These are phyloP conservation scores for Thielaviopsis punctulata DNA, from an alignment of 2,329 filamentous ascomycete species.

Conservation along the genomic window DNA sequence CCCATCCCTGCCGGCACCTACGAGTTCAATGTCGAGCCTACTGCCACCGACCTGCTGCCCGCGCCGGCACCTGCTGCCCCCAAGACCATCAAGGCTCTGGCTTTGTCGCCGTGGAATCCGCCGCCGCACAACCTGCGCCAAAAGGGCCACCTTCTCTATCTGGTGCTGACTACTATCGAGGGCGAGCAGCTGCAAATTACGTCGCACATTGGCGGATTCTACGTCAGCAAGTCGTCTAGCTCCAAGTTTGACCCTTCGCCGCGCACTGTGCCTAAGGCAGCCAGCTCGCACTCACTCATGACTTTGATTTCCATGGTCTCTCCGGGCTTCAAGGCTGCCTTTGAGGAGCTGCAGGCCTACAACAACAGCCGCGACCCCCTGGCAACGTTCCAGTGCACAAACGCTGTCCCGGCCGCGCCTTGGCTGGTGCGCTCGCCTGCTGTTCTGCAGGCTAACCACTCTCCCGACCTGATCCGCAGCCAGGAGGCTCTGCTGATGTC, in stretches of 20 bases:
- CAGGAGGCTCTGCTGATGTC: conserved; percentile 85
- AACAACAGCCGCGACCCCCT: conserved; percentile 77
- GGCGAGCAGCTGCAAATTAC: conserved; percentile 92
- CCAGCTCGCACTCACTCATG: conserved; percentile 71
- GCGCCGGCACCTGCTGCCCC: conserved; percentile 49
- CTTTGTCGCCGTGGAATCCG: conserved; percentile 89
- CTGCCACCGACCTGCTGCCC: conserved; percentile 56
- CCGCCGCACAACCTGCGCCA: conserved; percentile 82
- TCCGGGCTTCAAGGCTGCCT: conserved; percentile 61
- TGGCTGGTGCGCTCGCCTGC: conserved; percentile 67
- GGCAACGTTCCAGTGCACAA: conserved; percentile 88
- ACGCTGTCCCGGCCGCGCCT: conserved; percentile 78
- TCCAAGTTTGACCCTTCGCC: conserved; percentile 87
- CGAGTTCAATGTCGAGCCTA: conserved; percentile 53
- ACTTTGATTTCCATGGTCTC: conserved; percentile 64
- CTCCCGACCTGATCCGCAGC: conserved; percentile 68
- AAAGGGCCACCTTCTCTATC: conserved; percentile 81
- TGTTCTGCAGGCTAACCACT: conserved; percentile 50
- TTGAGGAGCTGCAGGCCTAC: conserved; percentile 63
- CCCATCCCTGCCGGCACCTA: conserved; percentile 42
- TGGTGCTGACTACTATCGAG: conserved; percentile 78
- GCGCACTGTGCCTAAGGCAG: conserved; percentile 58
- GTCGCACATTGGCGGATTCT: conserved; percentile 86
- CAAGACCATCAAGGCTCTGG: conserved; percentile 79
- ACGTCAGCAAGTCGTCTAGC: conserved; percentile 90